Evolutionary conservation across 2,329 filamentous ascomycete species (phyloP).

Genomic region (Capronia coronata): DNA sequence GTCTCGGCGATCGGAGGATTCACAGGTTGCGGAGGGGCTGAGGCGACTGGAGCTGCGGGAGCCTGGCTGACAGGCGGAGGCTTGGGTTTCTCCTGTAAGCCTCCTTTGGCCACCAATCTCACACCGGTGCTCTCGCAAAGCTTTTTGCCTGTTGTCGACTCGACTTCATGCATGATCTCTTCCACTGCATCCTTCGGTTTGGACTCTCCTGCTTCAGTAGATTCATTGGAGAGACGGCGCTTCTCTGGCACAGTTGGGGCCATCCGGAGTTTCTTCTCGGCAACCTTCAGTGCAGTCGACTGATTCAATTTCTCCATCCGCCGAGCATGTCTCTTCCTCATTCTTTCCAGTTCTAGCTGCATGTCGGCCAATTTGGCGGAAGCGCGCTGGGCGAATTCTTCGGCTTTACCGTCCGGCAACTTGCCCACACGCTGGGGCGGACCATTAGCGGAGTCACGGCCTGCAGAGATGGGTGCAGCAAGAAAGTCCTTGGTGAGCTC

Average conservation of each 20-base stretch:
- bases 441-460: slow-evolving; percentile 27
- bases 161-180: slow-evolving; percentile 68
- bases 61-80: slow-evolving; percentile 4
- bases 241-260: slow-evolving; percentile 46
- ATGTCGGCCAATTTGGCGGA: slow-evolving; percentile 64
- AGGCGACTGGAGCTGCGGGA: not conserved
- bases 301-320: slow-evolving; percentile 68
- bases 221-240: slow-evolving; percentile 12
- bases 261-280: slow-evolving; percentile 68
- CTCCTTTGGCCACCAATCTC: slow-evolving; percentile 69
- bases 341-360: slow-evolving; percentile 72
- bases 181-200: slow-evolving; percentile 46
- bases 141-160: slow-evolving; percentile 61
- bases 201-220: slow-evolving; percentile 2
- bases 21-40: slow-evolving; percentile 7
- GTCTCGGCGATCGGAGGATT: slow-evolving; percentile 1
- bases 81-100: slow-evolving; percentile 53
- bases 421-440: slow-evolving; percentile 47
- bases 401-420: slow-evolving; percentile 68
- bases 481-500: slow-evolving; percentile 80
- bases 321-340: slow-evolving; percentile 72
- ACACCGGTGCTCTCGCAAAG: slow-evolving; percentile 60
- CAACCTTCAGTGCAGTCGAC: slow-evolving; percentile 61
- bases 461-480: slow-evolving; percentile 48
- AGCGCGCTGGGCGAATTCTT: slow-evolving; percentile 76